phyloP scores from a whole-genome alignment of 192 early-diverging fungal species.

The Dimargaris cristalligena region DNA sequence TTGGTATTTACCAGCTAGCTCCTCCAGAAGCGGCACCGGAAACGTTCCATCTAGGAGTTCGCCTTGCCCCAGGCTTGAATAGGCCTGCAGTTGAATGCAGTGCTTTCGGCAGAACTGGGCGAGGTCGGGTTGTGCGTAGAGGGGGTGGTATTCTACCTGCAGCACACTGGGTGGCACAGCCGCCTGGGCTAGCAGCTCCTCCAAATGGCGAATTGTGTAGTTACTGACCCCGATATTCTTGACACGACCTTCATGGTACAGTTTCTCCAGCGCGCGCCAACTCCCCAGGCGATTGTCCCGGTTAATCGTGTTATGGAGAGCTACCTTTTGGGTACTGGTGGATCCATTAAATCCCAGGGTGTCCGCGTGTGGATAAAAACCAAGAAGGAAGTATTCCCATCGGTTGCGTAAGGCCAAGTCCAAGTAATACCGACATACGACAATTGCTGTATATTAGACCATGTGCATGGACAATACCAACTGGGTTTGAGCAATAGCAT shows the following conservation, averaged over 20 bases:
- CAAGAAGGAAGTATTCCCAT: too few species aligned
- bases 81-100: slow-evolving; percentile 45
- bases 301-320: slow-evolving; percentile 18
- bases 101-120: slow-evolving; percentile 34
- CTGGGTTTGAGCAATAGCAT: too few species aligned
- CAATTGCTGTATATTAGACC: too few species aligned
- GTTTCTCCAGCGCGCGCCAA: slow-evolving; percentile 41
- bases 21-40: slow-evolving; percentile 14
- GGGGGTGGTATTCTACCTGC: slow-evolving; percentile 56
- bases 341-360: too few species aligned
- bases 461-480: too few species aligned
- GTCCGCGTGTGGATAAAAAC: too few species aligned
- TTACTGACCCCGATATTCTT: slow-evolving; percentile 58
- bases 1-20: slow-evolving; percentile 14
- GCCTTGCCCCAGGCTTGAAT: slow-evolving; percentile 54
- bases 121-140: slow-evolving; percentile 35
- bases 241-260: slow-evolving; percentile 37
- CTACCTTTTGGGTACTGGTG: slow-evolving; percentile 7
- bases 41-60: slow-evolving; percentile 14
- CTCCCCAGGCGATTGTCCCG: slow-evolving; percentile 31
- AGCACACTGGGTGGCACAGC: slow-evolving; percentile 43
- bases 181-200: slow-evolving; percentile 35
- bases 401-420: too few species aligned
- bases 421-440: too few species aligned
- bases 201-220: slow-evolving; percentile 40